Evolutionary conservation across 768 basidiomycete genomes (phyloP), one percentile per base, ranked within the genome.

Genomic region (Podaxis sp.): DNA sequence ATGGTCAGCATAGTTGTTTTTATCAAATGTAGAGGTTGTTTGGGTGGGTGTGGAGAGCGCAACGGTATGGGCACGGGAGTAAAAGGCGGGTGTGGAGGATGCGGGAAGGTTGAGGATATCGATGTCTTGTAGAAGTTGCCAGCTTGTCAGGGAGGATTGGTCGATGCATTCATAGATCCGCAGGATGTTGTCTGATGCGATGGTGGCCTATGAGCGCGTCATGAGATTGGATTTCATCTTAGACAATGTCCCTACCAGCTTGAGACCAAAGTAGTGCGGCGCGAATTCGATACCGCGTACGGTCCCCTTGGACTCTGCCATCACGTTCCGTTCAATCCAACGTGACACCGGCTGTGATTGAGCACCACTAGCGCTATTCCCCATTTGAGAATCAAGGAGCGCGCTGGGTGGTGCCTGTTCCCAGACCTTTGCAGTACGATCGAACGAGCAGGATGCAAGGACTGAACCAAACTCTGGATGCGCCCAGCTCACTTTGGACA

Each of bases 341-440:
- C 88, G 79, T 11, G 84, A 79, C 49, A 71, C 72, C 3, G 74
- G 71, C 36, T 62, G 61, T 0, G 61, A 2, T 10, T 41, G 41
- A 22, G 30, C 53, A 30, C 38, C 59, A 26, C 49, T 46, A 26
- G 41, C n/a, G 22, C 46, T 11, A 51, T 36, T 56, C 8, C 51
- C 59, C 24, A 53, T 26, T 28, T 62, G 61, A 8, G 61, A 50
- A 38, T 62, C 61, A 37, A 56, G 61, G 3, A 62, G 69, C 12
- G 68, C 65, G 8, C 71, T 67, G 1, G 72, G 66, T 7, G 75
- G 74, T 0, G 76, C 77, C 74, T 91, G 86, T 71, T 96, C 93
- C 95, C 95, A 98, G 15, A 99, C 84, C 74, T 96, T 93, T 60
- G 95, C 91, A 0, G 91, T 91, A 26, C 96, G 84, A 75, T 98